Evolutionary conservation across 306 rosid species (phyloP).

Genomic region (Cyamopsis tetragonoloba): DNA sequence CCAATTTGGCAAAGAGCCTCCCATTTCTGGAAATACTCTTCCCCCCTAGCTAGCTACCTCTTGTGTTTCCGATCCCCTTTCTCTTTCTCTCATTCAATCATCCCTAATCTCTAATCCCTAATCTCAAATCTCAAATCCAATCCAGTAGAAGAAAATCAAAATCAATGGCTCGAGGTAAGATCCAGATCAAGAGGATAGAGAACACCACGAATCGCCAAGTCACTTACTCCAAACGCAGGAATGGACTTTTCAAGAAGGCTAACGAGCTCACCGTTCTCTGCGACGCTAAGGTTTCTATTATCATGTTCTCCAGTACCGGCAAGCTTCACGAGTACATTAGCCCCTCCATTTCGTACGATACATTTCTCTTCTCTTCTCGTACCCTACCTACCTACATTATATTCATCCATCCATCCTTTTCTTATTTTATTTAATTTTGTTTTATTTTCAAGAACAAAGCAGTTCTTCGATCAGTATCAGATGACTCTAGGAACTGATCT

Average conservation of each 20-base stretch:
- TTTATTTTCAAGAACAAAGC: slow-evolving; percentile 60
- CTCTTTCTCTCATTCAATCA: not conserved
- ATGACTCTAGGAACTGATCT: slow-evolving; percentile 50
- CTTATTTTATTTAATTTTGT: too few species aligned
- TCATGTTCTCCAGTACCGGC: slow-evolving; percentile 65
- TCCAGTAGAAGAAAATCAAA: too few species aligned
- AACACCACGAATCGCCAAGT: slow-evolving; percentile 78
- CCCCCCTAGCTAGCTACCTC: slow-evolving; percentile 13
- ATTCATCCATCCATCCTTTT: not conserved
- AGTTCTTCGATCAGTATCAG: slow-evolving; percentile 70
- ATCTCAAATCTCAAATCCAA: too few species aligned
- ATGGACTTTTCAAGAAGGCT: slow-evolving; percentile 88
- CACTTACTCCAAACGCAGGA: slow-evolving; percentile 79
- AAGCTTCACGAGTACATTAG: slow-evolving; percentile 67
- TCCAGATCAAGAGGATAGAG: slow-evolving; percentile 92
- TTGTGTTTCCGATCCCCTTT: slow-evolving; percentile 11
- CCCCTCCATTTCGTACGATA: slow-evolving; percentile 55
- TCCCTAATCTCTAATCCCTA: too few species aligned
- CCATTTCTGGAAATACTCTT: slow-evolving; percentile 45
- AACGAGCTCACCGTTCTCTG: slow-evolving; percentile 85
- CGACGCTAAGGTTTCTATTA: slow-evolving; percentile 75
- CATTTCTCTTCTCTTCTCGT: not conserved
- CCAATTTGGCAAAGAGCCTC: slow-evolving; percentile 32
- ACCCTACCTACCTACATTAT: not conserved
- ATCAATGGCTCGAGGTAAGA: slow-evolving; percentile 98